Evolutionary conservation across 176 grass and related monocot genomes (phyloP).

Genomic region (Oryza meyeriana): DNA sequence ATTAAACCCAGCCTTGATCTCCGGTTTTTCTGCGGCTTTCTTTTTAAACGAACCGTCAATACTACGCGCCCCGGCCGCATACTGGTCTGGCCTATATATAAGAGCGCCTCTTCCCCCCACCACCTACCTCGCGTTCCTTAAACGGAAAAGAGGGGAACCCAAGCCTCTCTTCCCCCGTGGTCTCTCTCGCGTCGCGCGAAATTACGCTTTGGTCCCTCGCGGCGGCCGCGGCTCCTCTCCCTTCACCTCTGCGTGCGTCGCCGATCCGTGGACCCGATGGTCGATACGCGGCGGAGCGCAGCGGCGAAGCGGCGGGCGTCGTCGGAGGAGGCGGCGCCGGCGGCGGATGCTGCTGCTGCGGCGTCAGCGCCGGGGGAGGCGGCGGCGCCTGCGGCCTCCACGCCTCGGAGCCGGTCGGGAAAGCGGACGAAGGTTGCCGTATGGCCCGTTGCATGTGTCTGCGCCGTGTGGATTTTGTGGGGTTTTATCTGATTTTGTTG

Average conservation of each 20-base stretch:
- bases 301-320: constrained; percentile 24
- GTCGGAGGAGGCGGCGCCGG: constrained; percentile 21
- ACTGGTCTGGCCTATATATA: constrained; percentile 1
- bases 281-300: constrained; percentile 66
- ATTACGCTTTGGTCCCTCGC: constrained; percentile 15
- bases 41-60: not conserved
- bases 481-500: constrained; percentile 30
- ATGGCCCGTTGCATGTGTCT: not conserved
- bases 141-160: constrained; percentile 11
- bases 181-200: not conserved
- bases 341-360: not conserved
- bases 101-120: not conserved
- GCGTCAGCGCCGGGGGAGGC: not conserved
- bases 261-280: constrained; percentile 51
- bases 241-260: not conserved
- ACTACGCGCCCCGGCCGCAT: not conserved
- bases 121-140: constrained; percentile 27
- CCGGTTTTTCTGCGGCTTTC: not conserved
- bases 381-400: not conserved
- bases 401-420: constrained; percentile 26
- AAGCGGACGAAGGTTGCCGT: constrained; percentile 59
- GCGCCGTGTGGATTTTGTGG: not conserved
- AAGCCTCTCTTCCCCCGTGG: not conserved
- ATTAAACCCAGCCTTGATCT: not conserved
- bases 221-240: not conserved